Conservation (phyloP, 768 basidiomycete species). For the Leccinellum luteum region DNA sequence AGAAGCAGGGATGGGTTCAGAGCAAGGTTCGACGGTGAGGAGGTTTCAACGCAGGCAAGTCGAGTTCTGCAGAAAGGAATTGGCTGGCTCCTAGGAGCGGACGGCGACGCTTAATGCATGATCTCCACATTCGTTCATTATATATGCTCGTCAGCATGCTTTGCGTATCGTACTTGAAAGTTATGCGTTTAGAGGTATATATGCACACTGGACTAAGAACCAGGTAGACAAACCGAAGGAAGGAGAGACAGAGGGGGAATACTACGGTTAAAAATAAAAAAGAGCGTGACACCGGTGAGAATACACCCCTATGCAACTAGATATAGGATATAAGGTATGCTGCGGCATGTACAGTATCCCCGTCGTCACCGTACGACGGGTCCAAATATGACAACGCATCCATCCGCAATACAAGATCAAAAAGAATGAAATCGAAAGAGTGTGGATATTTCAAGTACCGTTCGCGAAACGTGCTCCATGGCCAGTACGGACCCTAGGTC, state of each 20-base stretch:
- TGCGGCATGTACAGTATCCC: slow-evolving; percentile 9
- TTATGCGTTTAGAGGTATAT: slow-evolving; percentile 22
- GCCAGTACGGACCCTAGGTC: slow-evolving; percentile 69
- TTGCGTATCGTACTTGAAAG: slow-evolving; percentile 16
- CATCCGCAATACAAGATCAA: slow-evolving; percentile 15
- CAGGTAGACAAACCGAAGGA: slow-evolving; percentile 28
- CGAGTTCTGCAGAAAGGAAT: slow-evolving; percentile 85
- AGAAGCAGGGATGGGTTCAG: slow-evolving; percentile 41
- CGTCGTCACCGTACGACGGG: slow-evolving; percentile 12
- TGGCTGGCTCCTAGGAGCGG: slow-evolving; percentile 93
- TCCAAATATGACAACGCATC: slow-evolving; percentile 15
- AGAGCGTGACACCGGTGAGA: neutral
- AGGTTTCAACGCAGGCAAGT: slow-evolving; percentile 72
- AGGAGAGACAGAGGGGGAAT: slow-evolving; percentile 7
- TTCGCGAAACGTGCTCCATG: slow-evolving; percentile 61
- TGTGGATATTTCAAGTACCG: slow-evolving; percentile 25
- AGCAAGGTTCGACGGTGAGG: slow-evolving; percentile 48
- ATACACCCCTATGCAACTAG: slow-evolving; percentile 12
- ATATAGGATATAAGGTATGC: slow-evolving; percentile 12
- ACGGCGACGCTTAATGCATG: slow-evolving; percentile 39
- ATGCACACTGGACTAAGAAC: slow-evolving; percentile 24
- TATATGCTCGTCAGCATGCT: slow-evolving; percentile 14
- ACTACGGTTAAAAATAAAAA: slow-evolving; percentile 27
- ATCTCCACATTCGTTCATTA: slow-evolving; percentile 9
- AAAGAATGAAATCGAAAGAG: slow-evolving; percentile 10